Percentiles rank a stretch among this genome's conserved stretches.
Evolutionary conservation across 306 rosid species (phyloP).

Genomic region (Arachis hypogaea): DNA sequence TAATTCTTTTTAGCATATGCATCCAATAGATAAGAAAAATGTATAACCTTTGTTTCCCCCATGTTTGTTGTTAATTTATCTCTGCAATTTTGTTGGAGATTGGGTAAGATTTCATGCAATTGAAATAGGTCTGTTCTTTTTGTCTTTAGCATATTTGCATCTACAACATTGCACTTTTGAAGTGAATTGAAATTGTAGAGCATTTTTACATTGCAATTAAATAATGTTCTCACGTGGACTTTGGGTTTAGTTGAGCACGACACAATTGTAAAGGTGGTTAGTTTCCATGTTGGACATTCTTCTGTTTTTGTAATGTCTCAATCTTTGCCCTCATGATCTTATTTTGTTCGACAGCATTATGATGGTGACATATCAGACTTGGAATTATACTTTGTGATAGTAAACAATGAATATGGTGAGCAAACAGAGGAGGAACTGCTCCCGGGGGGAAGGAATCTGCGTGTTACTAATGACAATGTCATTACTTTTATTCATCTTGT

Average conservation of each 20-base stretch:
- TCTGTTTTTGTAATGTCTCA: background rate
- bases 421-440: constrained; percentile 74
- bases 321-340: background rate
- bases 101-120: background rate
- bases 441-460: constrained; percentile 57
- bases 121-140: background rate
- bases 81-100: background rate
- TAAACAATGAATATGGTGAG: constrained; percentile 80
- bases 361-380: constrained; percentile 61
- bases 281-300: background rate
- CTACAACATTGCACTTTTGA: background rate
- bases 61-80: background rate
- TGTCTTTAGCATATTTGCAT: background rate
- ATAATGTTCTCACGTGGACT: background rate
- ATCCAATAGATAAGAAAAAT: background rate
- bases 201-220: background rate
- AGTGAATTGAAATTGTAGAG: background rate
- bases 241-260: background rate
- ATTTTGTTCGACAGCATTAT: constrained; percentile 53
- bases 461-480: constrained; percentile 66
- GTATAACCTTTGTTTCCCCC: background rate
- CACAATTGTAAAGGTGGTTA: background rate
- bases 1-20: constrained; percentile 1
- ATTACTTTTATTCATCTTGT: constrained; percentile 76
- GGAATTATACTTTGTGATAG: constrained; percentile 66